Conservation (phyloP, 179 eudicot genomes). For the Patellifolia procumbens region DNA sequence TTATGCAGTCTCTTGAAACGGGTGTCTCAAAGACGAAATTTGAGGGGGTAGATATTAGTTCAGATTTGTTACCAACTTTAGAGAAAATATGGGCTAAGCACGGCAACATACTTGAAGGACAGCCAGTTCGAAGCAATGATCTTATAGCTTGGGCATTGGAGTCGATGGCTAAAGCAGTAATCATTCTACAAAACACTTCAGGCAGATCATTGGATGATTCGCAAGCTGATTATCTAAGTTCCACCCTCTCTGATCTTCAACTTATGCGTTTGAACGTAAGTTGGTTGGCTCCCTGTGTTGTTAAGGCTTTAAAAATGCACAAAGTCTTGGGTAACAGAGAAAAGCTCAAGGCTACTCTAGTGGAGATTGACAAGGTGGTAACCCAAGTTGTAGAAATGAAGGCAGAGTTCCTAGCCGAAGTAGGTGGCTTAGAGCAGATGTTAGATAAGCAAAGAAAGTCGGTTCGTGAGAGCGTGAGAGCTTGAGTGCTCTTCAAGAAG, state of each 20-base stretch:
- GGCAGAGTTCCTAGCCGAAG: constrained; percentile 6
- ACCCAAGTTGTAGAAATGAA: neutral
- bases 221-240: neutral
- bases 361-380: neutral
- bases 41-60: constrained; percentile 8
- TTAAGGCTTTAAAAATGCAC: neutral
- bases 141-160: constrained; percentile 16
- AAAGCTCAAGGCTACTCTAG: neutral
- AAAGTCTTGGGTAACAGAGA: neutral
- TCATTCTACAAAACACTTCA: constrained; percentile 1
- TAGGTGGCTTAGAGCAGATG: neutral
- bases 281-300: constrained; percentile 11
- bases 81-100: constrained; percentile 18
- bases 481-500: too few relatives aligned
- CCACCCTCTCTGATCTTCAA: constrained; percentile 9
- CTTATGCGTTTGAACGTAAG: constrained; percentile 6
- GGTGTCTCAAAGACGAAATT: constrained; percentile 5
- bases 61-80: too few relatives aligned
- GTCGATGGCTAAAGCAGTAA: constrained; percentile 13
- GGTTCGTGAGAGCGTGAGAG: neutral
- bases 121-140: neutral
- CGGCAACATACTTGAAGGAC: constrained; percentile 10
- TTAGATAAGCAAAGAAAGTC: neutral
- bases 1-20: neutral
- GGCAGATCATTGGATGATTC: neutral